Percentiles rank a stretch among this genome's conserved stretches.
phyloP scores from a whole-genome alignment of 2,329 filamentous ascomycete genomes.

The Pseudomassariella vexata region DNA sequence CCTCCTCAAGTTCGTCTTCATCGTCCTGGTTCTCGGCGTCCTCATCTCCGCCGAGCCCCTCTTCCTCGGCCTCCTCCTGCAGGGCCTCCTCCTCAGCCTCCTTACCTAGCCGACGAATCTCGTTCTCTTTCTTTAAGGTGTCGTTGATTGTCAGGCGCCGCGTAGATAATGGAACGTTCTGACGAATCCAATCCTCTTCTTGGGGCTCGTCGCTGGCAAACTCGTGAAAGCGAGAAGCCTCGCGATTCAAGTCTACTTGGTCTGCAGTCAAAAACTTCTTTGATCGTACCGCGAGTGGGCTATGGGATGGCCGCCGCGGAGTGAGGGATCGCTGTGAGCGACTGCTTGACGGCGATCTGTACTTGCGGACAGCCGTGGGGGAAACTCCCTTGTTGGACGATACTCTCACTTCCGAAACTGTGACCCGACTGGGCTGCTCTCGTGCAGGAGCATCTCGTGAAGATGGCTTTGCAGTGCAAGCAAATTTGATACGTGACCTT shows the following conservation, averaged over 20 bases:
- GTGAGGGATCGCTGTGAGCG: slow-evolving; percentile 21
- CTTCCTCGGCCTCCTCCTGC: slow-evolving; percentile 63
- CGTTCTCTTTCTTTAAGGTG: slow-evolving; percentile 83
- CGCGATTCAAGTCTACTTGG: slow-evolving; percentile 43
- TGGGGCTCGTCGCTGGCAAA: slow-evolving; percentile 79
- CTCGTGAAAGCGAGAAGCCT: slow-evolving; percentile 73
- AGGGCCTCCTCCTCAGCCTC: slow-evolving; percentile 88
- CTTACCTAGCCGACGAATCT: slow-evolving; percentile 76
- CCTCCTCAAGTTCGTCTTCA: slow-evolving; percentile 42
- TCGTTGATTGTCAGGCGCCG: slow-evolving; percentile 82
- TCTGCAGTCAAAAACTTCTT: slow-evolving; percentile 46
- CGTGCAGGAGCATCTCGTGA: slow-evolving; percentile 33
- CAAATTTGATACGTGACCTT: slow-evolving; percentile 69
- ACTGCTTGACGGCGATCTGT: slow-evolving; percentile 22
- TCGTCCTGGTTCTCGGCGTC: slow-evolving; percentile 41
- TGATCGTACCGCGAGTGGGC: slow-evolving; percentile 29
- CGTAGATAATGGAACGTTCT: slow-evolving; percentile 57
- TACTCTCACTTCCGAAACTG: slow-evolving; percentile 5
- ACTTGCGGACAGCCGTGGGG: slow-evolving; percentile 17
- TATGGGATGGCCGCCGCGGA: slow-evolving; percentile 30
- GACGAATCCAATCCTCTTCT: slow-evolving; percentile 85
- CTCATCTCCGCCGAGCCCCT: slow-evolving; percentile 34
- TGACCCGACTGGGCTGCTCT: slow-evolving; percentile 13
- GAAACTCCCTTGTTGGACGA: slow-evolving; percentile 12
- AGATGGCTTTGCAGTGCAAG: slow-evolving; percentile 54